Evolutionary conservation across 352 stramenopile genomes (phyloP), one percentile per base, ranked within the genome.

Genomic region (Hyaloperonospora brassicae): DNA sequence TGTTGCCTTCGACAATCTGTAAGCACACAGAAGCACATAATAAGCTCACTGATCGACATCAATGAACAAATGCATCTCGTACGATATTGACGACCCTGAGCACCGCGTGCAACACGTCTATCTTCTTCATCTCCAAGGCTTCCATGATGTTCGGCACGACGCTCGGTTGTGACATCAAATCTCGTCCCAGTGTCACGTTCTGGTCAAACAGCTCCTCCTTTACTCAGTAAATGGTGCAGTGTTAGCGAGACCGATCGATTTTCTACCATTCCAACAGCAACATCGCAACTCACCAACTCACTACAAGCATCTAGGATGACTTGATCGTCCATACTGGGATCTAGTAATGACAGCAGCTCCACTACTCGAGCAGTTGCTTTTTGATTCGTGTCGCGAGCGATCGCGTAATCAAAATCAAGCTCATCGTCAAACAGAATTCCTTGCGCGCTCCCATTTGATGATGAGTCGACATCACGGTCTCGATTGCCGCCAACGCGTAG

Each of bases 121-220:
- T 76, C 45, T 93, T 93, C 59, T 93, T 95, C 72, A 95, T 92
- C 59, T 97, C 88, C 5, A 97, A 69, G 3, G 89, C 85, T 52
- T 97, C 88, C 87, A 97, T 95, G 51, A 97, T 91, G 47, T 92
- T 96, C 0, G 88, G 88, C 44, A 96, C 86, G 1, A 97, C 86
- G 22, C 88, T 87, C n/a, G 89, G 77, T 45, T 95, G 83, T 5
- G 87, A 95, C 72, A 95, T 90, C 34, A 97, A 61, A 49, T 95
- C 84, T 9, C 81, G 63, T 5, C 79, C 73, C 23, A 95, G 61
- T 7, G 71, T 70, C 7, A 73, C 68, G 40, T 95, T 88, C 24
- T 87, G 61, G 34, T 84, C 72, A 44, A 95, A 93, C 22, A 95
- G 64, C 38, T 89, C 78, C 59, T 89, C 76, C 59, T 92, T 36